A percentile compares a stretch with the other conserved stretches of the same genome.
These are phyloP conservation scores for Lactarius pseudohatsudake DNA, from an alignment of 768 basidiomycete species.

Conservation along the genomic window DNA sequence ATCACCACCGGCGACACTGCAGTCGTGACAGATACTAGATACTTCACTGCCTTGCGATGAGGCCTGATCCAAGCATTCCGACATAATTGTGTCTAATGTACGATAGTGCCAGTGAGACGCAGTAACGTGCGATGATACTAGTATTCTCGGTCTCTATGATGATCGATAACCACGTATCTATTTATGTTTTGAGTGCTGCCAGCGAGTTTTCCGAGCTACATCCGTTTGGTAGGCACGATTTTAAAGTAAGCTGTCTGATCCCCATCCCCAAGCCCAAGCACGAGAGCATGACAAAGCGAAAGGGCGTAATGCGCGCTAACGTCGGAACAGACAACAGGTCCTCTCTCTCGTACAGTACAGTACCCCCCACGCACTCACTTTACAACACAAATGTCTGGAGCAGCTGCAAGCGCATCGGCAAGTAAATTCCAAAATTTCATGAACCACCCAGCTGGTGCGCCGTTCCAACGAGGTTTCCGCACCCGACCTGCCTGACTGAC, in stretches of 20 bases:
- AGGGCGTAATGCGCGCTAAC: constrained; percentile 2
- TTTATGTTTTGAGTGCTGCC: background rate
- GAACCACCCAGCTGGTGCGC: constrained; percentile 91
- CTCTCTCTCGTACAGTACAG: background rate
- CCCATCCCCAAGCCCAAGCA: no score
- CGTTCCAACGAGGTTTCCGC: background rate
- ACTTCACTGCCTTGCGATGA: no score
- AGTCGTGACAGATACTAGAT: constrained; percentile 21
- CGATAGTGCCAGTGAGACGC: background rate
- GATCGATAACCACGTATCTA: background rate
- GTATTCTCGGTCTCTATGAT: background rate
- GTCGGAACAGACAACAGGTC: constrained; percentile 1
- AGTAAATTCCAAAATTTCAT: constrained; percentile 82
- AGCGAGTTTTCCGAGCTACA: background rate
- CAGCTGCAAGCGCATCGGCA: constrained; percentile 71
- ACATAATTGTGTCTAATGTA: background rate
- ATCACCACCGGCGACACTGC: constrained; percentile 24
- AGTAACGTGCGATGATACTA: background rate
- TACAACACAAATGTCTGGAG: constrained; percentile 65
- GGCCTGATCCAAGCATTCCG: background rate
- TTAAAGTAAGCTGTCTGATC: no score
- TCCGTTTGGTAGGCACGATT: background rate
- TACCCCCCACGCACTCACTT: background rate
- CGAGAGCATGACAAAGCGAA: background rate
- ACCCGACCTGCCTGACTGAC: constrained; percentile 14